Evolutionary conservation across 805 yeast genomes (phyloP), one percentile per base, ranked within the genome.

Genomic region (Candida caryicola): DNA sequence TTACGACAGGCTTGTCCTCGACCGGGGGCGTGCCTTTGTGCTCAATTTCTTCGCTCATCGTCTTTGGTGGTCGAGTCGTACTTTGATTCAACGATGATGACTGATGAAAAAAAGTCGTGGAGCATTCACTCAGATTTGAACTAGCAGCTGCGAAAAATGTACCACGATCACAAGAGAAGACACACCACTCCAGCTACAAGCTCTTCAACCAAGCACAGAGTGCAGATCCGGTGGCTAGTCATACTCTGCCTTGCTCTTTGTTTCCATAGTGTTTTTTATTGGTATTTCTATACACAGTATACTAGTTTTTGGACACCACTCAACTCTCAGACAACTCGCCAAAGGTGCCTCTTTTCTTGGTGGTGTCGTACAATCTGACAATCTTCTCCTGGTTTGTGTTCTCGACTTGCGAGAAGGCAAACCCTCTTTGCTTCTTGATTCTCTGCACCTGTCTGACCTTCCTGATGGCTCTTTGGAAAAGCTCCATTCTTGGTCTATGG

Each of bases 371-470:
- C 70, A 95, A 87, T 53, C 98, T 77, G 34, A 93, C 83, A 44
- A 93, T 77, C 55, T 82, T 81, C 49, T 89, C 96, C 64, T 90
- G 96, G 26, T 95, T 95, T 58, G 86, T 96, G 39, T 66, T 66
- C 46, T 88, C 96, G 33, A 85, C 89, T 62, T 93, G 98, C 5
- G 97, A 89, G 54, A 93, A 93, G 1, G 99, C 99, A 71, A 87
- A 93, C 4, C 99, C 99, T 64, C 98, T 81, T 65, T 93, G 99
- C 56, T 93, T 93, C 59, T 95, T 85, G 86, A 93, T 91, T 62
- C 99, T 77, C 62, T 91, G 96, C 27, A 93, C 98, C 63, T 95
- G 99, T 63, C 99, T 82, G 17, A 93, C 98, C 57, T 89, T 93
- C 56, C 98, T 76, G 40, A 93, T 93, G 4, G 98, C 97, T 60